Conservation (phyloP, 192 early-diverging fungal species). For the Coemansia nantahalensis region DNA sequence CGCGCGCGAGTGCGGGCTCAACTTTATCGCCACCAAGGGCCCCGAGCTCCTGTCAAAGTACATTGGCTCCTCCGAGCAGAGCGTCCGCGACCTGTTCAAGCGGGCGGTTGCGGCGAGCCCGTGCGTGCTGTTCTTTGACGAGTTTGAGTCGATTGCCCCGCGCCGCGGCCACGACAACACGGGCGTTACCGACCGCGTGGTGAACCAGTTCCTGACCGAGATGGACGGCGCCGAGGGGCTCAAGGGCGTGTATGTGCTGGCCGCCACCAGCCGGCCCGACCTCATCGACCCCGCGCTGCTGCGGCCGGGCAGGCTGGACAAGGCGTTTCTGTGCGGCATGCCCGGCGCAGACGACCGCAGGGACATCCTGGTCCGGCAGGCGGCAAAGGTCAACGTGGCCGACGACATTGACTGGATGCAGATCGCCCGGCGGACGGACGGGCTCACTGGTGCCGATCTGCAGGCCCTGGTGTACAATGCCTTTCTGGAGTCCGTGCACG, state of each 20-base stretch:
- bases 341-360: conserved; percentile 68
- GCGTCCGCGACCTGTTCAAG: conserved; percentile 92
- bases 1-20: conserved; percentile 94
- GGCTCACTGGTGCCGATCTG: conserved; percentile 90
- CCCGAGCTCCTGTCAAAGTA: conserved; percentile 99
- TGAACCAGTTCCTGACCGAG: conserved; percentile 97
- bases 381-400: conserved; percentile 67
- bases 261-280: conserved; percentile 84
- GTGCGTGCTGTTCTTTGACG: conserved; percentile 97
- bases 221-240: conserved; percentile 99
- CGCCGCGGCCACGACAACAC: conserved; percentile 97
- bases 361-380: conserved; percentile 78
- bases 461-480: conserved; percentile 93
- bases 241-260: conserved; percentile 94
- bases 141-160: conserved; percentile 97
- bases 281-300: conserved; percentile 80
- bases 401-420: conserved; percentile 59
- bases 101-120: conserved; percentile 90
- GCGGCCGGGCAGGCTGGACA: conserved; percentile 80
- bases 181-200: conserved; percentile 97
- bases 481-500: conserved; percentile 86
- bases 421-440: conserved; percentile 65
- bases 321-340: conserved; percentile 83
- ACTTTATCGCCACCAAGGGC: conserved; percentile 96
- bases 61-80: conserved; percentile 96